A percentile compares a stretch with the other conserved stretches of the same genome.
Evolutionary conservation across 495 filamentous ascomycete genomes (phyloP).

Genomic region (Podospora comata): DNA sequence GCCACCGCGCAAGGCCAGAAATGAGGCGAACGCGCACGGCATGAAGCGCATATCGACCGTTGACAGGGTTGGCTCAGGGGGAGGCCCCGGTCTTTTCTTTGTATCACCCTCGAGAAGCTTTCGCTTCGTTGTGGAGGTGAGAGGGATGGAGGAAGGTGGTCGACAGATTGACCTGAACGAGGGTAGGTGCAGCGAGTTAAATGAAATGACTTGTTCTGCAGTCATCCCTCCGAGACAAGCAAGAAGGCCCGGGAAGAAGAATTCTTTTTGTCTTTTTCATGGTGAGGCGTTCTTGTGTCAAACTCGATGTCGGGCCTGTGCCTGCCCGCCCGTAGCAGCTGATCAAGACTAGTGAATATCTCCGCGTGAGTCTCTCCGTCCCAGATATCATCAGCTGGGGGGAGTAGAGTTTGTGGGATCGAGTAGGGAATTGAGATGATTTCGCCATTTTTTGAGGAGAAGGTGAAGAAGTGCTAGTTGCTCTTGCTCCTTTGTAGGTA

Average conservation of each 20-base stretch:
- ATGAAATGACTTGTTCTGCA: not conserved
- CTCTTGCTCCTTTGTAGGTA: too few relatives aligned
- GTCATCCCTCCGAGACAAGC: not conserved
- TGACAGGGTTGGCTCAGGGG: not conserved
- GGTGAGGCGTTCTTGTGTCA: not conserved
- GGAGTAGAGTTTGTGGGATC: not conserved
- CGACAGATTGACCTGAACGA: not conserved
- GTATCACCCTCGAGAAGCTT: not conserved
- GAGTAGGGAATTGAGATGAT: not conserved
- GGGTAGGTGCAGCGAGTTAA: constrained; percentile 7
- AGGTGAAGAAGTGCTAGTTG: not conserved
- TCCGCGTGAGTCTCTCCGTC: not conserved
- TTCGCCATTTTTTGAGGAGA: not conserved
- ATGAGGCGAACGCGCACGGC: not conserved
- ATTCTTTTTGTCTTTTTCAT: not conserved
- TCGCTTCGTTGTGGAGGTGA: not conserved
- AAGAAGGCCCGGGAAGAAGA: not conserved
- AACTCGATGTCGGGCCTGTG: not conserved
- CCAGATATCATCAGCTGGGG: not conserved
- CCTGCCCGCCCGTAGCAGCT: not conserved
- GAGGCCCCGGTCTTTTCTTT: constrained; percentile 1
- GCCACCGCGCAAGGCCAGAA: not conserved
- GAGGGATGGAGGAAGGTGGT: not conserved
- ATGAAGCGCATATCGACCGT: not conserved
- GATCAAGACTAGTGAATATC: not conserved